phyloP scores from a whole-genome alignment of 225 moss, liverwort and hornwort species.

The Climacium dendroides region DNA sequence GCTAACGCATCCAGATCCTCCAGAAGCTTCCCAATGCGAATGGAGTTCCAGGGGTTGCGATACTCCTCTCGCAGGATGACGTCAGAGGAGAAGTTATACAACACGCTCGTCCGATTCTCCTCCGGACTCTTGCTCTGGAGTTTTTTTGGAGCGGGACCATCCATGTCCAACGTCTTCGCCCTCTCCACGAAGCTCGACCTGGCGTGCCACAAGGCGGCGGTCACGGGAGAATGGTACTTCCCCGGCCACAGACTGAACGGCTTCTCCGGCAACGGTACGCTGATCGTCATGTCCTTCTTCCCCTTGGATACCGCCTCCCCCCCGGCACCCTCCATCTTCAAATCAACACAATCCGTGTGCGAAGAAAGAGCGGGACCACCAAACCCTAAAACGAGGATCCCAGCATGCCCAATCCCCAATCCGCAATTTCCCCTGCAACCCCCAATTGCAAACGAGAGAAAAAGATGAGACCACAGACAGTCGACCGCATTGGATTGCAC shows the following conservation, averaged over 20 bases:
- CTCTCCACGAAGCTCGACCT: conserved; percentile 68
- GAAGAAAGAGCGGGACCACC: background rate
- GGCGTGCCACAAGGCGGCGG: conserved; percentile 82
- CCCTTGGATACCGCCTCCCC: background rate
- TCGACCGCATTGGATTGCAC: background rate
- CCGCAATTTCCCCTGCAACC: background rate
- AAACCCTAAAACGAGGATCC: background rate
- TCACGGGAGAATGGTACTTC: conserved; percentile 91
- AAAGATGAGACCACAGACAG: background rate
- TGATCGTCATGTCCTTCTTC: background rate
- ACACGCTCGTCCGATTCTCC: conserved; percentile 76
- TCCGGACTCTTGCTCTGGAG: conserved; percentile 48
- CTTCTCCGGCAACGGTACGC: conserved; percentile 12
- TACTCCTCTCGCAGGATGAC: conserved; percentile 67
- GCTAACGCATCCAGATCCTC: conserved; percentile 95
- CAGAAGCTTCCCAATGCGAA: conserved; percentile 79
- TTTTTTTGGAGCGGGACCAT: conserved; percentile 55
- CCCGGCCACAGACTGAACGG: conserved; percentile 90
- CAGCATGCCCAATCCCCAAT: background rate
- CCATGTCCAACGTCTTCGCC: conserved; percentile 19
- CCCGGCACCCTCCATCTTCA: background rate
- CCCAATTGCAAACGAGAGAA: background rate
- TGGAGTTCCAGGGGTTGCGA: conserved; percentile 69
- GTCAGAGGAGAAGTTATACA: conserved; percentile 54
- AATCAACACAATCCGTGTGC: background rate